phyloP scores from a whole-genome alignment of 1,284 basidiomycete genomes.

The Pyrrhoderma noxium region DNA sequence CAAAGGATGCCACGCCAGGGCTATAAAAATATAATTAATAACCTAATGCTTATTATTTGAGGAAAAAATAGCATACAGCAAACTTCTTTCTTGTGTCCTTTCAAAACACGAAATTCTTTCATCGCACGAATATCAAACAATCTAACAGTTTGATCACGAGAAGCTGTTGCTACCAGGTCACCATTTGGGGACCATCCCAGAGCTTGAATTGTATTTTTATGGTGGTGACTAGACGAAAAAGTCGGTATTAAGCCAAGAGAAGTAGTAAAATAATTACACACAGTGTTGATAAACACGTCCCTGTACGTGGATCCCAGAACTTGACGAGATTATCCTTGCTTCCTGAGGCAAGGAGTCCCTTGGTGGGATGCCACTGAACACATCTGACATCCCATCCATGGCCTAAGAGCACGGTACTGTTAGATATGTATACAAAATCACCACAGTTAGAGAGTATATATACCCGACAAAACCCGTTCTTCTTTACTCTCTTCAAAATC shows the following conservation, averaged over 20 bases:
- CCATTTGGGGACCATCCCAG: conserved; percentile 91
- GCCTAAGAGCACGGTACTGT: conserved; percentile 37
- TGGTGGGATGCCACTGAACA: conserved; percentile 97
- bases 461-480: conserved; percentile 81
- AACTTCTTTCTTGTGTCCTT: conserved; percentile 96
- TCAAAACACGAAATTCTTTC: conserved; percentile 87
- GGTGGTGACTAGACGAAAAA: conserved; percentile 63
- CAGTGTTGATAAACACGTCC: conserved; percentile 82
- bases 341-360: conserved; percentile 89
- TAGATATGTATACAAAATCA: not conserved
- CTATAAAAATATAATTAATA: conserved; percentile 32
- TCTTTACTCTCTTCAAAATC: conserved; percentile 87
- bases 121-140: conserved; percentile 98
- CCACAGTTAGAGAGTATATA: not conserved
- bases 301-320: conserved; percentile 96
- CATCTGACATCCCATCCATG: conserved; percentile 99
- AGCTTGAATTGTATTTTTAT: conserved; percentile 96
- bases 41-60: not conserved
- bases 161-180: conserved; percentile 88
- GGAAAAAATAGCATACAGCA: conserved; percentile 67
- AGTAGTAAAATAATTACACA: not conserved
- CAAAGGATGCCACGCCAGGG: conserved; percentile 91
- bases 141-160: conserved; percentile 88
- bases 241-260: conserved; percentile 50
- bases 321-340: conserved; percentile 98